Base-by-base conservation (phyloP, 2,329 filamentous ascomycete genomes). In the Tympanopsis confertula region DNA sequence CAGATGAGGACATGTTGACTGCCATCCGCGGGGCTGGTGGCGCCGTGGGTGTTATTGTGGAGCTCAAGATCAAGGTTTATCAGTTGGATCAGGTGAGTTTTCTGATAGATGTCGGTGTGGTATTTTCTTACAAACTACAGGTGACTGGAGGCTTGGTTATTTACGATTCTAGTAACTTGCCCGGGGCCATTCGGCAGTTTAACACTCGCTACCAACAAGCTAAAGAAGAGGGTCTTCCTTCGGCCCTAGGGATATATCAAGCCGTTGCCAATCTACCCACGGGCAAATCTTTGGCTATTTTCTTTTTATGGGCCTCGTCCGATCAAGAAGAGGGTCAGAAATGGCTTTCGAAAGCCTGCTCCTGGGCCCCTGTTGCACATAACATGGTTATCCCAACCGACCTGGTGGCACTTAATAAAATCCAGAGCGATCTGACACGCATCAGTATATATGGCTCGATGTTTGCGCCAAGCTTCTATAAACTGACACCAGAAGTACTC, bases 21-120 rank as follows among this genome's bases (percentile, higher is more conserved):
- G 50, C 43, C 3, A 32, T 58, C 20, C 45, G 53, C 4, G 52
- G 52, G 12, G 47, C 44, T 1, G 54, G 52, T 5, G 45, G 43
- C 13, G 44, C 38, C n/a, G 45, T 57, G 28, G 52, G 51, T 1
- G 43, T 50, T 4, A 43, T 54, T 17, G 45, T 48, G 2, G 48
- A 49, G 33, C 29, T 52, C 15, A 50, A 43, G 1, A 40, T 53
- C 43, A 53, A 51, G 35, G 46, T 48, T 2, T 50, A 51, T 29
- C 18, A 33, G 3, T 29, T 22, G 24, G 17, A 18, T 20, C 20
- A 37, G 17, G 29, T 38, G 29, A 40, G 17, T 14, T 19, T 12
- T n/a, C 15, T 17, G 7, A 7, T 19, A 17, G 7, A 17, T 10
- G 12, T 17, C 24, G 24, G n/a, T 12, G 15, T 14, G 17, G 7